phyloP scores from a whole-genome alignment of 2,329 filamentous ascomycete genomes.

The Shiraia bambusicola region DNA sequence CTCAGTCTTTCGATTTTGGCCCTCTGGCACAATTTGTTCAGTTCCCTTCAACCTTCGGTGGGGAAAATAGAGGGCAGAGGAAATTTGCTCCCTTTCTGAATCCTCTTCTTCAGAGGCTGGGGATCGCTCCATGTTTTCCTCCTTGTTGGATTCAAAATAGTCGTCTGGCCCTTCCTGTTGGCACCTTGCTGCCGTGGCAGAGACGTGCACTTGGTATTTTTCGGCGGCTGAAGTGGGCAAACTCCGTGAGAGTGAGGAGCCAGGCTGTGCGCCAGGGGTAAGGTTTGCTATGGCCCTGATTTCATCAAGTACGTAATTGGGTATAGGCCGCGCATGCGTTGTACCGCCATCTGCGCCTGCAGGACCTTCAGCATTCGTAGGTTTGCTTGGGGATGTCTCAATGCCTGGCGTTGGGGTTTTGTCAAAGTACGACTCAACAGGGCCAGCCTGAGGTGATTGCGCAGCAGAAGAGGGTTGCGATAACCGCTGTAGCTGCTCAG shows the following conservation, averaged over 20 bases:
- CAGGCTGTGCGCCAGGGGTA: conserved; percentile 49
- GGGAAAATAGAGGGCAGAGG: conserved; percentile 79
- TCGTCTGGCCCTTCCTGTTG: conserved; percentile 26
- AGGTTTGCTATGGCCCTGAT: conserved; percentile 58
- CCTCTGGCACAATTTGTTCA: conserved; percentile 36
- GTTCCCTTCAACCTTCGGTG: conserved; percentile 61
- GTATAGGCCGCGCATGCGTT: conserved; percentile 38
- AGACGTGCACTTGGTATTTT: conserved; percentile 28
- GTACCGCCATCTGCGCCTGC: conserved; percentile 1
- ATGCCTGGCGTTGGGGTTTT: conserved; percentile 12
- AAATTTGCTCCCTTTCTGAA: conserved; percentile 81
- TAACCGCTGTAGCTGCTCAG: conserved; percentile 21
- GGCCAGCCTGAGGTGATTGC: conserved; percentile 25
- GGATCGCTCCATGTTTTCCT: conserved; percentile 25
- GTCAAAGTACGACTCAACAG: conserved; percentile 34
- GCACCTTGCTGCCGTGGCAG: conserved; percentile 17
- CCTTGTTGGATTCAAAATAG: conserved; percentile 31
- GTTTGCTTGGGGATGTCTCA: conserved; percentile 5
- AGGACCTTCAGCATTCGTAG: conserved; percentile 2
- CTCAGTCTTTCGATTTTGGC: conserved; percentile 29
- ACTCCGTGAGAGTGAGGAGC: conserved; percentile 57
- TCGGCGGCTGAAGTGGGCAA: conserved; percentile 40
- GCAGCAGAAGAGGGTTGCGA: conserved; percentile 29
- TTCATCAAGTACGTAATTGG: conserved; percentile 56
- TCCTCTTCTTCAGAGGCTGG: conserved; percentile 53